Percentiles rank a stretch among this genome's conserved stretches.
phyloP scores from a whole-genome alignment of 1,284 basidiomycete species.

The Ganoderma lucidum region DNA sequence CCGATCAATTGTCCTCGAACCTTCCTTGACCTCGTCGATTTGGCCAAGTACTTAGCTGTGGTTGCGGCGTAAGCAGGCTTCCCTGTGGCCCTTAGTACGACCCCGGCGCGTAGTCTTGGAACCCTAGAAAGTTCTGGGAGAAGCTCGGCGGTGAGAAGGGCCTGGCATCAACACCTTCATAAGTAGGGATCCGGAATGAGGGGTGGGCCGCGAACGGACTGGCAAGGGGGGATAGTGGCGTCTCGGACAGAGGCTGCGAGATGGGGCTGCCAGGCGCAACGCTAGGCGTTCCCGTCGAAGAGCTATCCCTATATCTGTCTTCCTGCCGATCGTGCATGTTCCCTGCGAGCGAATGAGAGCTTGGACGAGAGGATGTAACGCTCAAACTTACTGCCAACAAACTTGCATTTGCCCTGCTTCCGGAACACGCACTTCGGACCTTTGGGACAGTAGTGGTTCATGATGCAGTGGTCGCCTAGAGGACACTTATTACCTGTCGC shows the following conservation, averaged over 20 bases:
- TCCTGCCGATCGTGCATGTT: constrained; percentile 31
- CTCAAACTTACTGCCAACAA: constrained; percentile 42
- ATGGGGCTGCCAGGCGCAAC: constrained; percentile 19
- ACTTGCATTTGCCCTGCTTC: constrained; percentile 47
- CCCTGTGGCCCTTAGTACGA: background rate
- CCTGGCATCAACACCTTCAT: constrained; percentile 30
- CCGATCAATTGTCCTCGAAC: background rate
- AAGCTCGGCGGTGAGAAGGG: constrained; percentile 30
- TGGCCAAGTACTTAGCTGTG: background rate
- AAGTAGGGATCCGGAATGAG: constrained; percentile 29
- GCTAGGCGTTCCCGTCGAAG: constrained; percentile 19
- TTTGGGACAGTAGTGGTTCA: constrained; percentile 45
- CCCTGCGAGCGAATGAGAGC: constrained; percentile 21
- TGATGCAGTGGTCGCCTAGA: constrained; percentile 42
- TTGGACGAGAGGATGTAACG: background rate
- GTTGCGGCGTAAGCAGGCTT: background rate
- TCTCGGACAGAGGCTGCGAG: constrained; percentile 16
- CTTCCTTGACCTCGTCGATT: too few relatives aligned
- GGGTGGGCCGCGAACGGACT: constrained; percentile 21
- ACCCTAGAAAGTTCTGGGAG: constrained; percentile 28
- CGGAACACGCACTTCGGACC: constrained; percentile 44
- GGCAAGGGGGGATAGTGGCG: constrained; percentile 28
- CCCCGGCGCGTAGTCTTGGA: constrained; percentile 23
- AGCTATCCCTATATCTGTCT: constrained; percentile 13
- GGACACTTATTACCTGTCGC: constrained; percentile 42